Conservation (phyloP, 2,329 filamentous ascomycete species). For the Cytospora piceae region DNA sequence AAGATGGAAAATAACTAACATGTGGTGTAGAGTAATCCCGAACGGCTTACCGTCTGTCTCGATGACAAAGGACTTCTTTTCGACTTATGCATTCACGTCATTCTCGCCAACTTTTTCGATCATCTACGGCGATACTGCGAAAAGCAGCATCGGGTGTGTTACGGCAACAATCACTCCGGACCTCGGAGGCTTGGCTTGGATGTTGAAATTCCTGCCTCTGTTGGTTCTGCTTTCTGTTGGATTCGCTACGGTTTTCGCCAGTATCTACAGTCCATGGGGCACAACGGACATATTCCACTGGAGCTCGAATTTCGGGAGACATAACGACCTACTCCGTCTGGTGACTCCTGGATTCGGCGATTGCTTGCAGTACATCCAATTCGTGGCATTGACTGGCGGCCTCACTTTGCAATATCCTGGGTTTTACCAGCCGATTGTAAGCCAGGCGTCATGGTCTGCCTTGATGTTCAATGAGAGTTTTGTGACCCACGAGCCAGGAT, state of each 20-base stretch:
- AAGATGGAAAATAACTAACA: constrained; percentile 11
- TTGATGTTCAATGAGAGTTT: constrained; percentile 95
- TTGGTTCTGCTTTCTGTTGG: constrained; percentile 79
- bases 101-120: constrained; percentile 75
- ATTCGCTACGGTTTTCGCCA: constrained; percentile 80
- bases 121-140: constrained; percentile 69
- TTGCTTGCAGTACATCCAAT: constrained; percentile 96
- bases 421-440: constrained; percentile 89
- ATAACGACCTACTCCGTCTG: constrained; percentile 86
- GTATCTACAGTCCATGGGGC: constrained; percentile 92
- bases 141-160: constrained; percentile 75
- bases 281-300: constrained; percentile 88
- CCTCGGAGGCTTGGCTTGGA: constrained; percentile 70
- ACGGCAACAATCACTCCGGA: constrained; percentile 83
- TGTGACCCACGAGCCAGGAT: constrained; percentile 68
- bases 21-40: constrained; percentile 34
- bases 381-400: constrained; percentile 83
- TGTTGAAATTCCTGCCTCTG: constrained; percentile 77
- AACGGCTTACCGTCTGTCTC: constrained; percentile 71
- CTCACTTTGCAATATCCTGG: constrained; percentile 89
- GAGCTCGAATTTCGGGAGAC: constrained; percentile 97
- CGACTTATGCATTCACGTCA: constrained; percentile 85
- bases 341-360: constrained; percentile 97
- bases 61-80: constrained; percentile 73
- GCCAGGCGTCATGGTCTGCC: constrained; percentile 84